Evolutionary conservation across 2,329 filamentous ascomycete species (phyloP), one percentile per base, ranked within the genome.

Genomic region (Monilinia fructigena): DNA sequence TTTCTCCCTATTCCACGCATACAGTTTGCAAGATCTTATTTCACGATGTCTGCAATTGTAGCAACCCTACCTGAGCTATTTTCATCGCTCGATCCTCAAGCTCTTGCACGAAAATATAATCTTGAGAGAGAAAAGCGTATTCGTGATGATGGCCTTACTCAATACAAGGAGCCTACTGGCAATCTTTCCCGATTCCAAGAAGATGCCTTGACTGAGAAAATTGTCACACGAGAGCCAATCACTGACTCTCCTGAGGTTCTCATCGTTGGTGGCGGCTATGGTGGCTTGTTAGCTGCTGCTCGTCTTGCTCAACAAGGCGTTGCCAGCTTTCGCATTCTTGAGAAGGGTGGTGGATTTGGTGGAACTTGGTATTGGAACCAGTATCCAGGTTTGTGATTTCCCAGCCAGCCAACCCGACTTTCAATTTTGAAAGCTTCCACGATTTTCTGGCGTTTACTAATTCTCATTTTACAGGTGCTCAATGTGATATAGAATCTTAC

Each of bases 291-390:
- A 31, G 75, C 76, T 1, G 70, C 81, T 10, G 76, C 81, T 70
- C 76, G 77, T 3, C 78, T 82, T 73, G 73, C 76, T 5, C 69
- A 81, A 48, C 74, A 79, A 14, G 77, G 78, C 2, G 79, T 82
- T 55, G 81, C 80, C 69, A 85, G 72, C 54, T 75, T 76, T 62
- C 77, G 74, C 66, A 77, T 78, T 6, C 67, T 81, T n/a, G 80
- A 82, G 66, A 77, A 77, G 31, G 79, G 75, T 16, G 74, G 76
- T 20, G 76, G 72, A 5, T 78, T 78, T 54, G 81, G 81, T 4
- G 81, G 82, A 0, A 82, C 80, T 2, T 84, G 82, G 81, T 77
- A 77, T 59, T 83, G 86, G 70, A 85, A 86, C 72, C 82, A 80
- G 66, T 87, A 85, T 70, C 84, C 83, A 3, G 84, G 81, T 8